Conservation (phyloP, 1,139 yeast genomes). For the Geotrichum candidum region DNA sequence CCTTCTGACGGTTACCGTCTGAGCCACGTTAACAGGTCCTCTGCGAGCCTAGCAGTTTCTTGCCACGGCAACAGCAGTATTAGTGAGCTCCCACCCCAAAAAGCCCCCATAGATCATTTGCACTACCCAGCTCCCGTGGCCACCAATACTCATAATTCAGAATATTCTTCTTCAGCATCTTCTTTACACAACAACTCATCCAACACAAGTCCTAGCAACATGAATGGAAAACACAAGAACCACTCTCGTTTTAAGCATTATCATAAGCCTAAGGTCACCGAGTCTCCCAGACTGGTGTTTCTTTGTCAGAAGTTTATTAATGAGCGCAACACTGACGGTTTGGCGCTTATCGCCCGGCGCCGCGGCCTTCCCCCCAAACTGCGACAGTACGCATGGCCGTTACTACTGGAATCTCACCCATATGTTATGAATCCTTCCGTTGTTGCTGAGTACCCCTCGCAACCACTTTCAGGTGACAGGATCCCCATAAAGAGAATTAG, state of each 20-base stretch:
- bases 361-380: slow-evolving; percentile 81
- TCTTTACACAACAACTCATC: background rate
- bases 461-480: slow-evolving; percentile 5
- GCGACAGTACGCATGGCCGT: slow-evolving; percentile 79
- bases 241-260: slow-evolving; percentile 33
- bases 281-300: slow-evolving; percentile 33
- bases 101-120: background rate
- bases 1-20: background rate
- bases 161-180: background rate
- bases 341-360: slow-evolving; percentile 77
- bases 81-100: background rate
- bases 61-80: background rate
- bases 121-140: background rate
- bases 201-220: background rate
- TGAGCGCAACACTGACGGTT: slow-evolving; percentile 53
- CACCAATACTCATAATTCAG: background rate
- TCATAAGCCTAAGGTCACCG: slow-evolving; percentile 35
- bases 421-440: slow-evolving; percentile 49
- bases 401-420: slow-evolving; percentile 74
- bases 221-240: background rate
- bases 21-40: background rate
- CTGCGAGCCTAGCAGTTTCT: background rate
- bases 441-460: slow-evolving; percentile 11
- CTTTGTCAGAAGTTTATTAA: slow-evolving; percentile 40
- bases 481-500: slow-evolving; percentile 29